Evolutionary conservation across 2,329 filamentous ascomycete genomes (phyloP).

Genomic region (Fusarium chuoi): DNA sequence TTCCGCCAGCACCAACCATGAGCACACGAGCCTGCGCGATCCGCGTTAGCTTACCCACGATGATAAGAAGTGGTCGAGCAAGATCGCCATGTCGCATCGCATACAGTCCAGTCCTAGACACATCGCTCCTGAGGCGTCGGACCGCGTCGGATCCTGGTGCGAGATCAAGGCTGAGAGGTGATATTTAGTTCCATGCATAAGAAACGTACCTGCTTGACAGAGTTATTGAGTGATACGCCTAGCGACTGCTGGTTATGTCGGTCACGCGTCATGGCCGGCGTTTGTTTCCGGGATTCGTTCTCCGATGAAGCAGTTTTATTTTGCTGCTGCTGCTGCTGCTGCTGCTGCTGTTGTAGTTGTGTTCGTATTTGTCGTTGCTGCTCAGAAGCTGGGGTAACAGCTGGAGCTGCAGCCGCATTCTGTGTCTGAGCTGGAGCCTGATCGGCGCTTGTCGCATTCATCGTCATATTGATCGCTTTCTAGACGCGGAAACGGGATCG

Average conservation of each 20-base stretch:
- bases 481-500: conserved; percentile 11
- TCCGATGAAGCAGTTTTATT: conserved; percentile 34
- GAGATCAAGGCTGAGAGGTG: conserved; percentile 19
- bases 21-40: conserved; percentile 78
- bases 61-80: conserved; percentile 1
- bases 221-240: conserved; percentile 69
- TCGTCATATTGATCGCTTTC: conserved; percentile 33
- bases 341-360: conserved; percentile 11
- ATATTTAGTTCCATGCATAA: neutral
- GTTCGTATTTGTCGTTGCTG: conserved; percentile 26
- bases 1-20: conserved; percentile 95
- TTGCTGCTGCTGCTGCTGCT: conserved; percentile 12
- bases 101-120: neutral
- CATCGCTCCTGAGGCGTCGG: neutral
- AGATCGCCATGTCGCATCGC: neutral
- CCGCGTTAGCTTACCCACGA: conserved; percentile 27
- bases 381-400: conserved; percentile 2
- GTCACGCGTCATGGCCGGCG: conserved; percentile 57
- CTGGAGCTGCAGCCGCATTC: conserved; percentile 25
- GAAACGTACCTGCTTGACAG: conserved; percentile 73
- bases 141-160: conserved; percentile 7
- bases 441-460: conserved; percentile 43
- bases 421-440: conserved; percentile 29
- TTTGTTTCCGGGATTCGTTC: conserved; percentile 41
- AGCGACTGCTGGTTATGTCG: conserved; percentile 73